Percentiles rank a stretch among this genome's conserved stretches.
Conservation (phyloP, 257 asterid genomes). For the Capsicum baccatum region DNA sequence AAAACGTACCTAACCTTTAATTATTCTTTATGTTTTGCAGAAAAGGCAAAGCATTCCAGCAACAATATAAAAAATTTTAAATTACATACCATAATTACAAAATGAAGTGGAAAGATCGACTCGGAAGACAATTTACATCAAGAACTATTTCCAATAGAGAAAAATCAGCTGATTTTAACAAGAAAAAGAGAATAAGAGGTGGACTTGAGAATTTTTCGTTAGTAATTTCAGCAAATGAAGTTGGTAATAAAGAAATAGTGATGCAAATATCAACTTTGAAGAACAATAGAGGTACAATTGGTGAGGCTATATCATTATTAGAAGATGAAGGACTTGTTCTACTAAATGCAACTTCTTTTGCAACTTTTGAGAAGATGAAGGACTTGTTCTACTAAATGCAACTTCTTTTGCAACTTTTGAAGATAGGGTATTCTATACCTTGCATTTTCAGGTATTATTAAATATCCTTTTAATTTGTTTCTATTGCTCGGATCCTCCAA, state of each 20-base stretch:
- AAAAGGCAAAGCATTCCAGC: slow-evolving; percentile 31
- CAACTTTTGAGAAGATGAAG: slow-evolving; percentile 30
- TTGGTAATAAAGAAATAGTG: slow-evolving; percentile 27
- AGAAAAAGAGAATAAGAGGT: background rate
- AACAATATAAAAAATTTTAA: slow-evolving; percentile 26
- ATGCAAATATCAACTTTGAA: slow-evolving; percentile 27
- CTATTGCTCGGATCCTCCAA: no score
- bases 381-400: slow-evolving; percentile 28
- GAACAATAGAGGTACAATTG: slow-evolving; percentile 12
- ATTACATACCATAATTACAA: slow-evolving; percentile 34
- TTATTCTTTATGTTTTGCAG: background rate
- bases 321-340: slow-evolving; percentile 32
- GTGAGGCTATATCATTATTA: slow-evolving; percentile 20
- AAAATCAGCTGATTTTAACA: background rate
- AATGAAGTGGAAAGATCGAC: slow-evolving; percentile 26
- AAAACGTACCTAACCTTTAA: no score
- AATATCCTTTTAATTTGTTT: no score
- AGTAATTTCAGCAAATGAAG: background rate
- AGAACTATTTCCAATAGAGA: background rate
- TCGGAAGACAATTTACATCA: slow-evolving; percentile 26
- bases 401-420: slow-evolving; percentile 28
- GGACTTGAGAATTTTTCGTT: background rate
- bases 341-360: slow-evolving; percentile 31
- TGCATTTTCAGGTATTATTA: slow-evolving; percentile 34
- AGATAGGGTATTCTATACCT: slow-evolving; percentile 23